Conservation (phyloP, 1,284 basidiomycete genomes). For the Ceratobasidium sp. region DNA sequence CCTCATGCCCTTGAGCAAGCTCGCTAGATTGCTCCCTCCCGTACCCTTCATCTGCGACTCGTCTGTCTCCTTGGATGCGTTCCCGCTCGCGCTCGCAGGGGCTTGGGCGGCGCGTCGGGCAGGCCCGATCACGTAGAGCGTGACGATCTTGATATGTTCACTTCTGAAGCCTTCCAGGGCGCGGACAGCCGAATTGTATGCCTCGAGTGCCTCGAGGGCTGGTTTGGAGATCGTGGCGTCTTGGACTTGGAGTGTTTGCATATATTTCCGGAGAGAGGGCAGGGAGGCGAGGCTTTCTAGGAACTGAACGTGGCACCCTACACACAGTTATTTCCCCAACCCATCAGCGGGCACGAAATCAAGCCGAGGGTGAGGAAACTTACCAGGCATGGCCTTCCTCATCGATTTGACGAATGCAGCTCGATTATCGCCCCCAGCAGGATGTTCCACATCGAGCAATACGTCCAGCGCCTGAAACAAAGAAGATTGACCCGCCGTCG, state of each 20-base stretch:
- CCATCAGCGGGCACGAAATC: neutral
- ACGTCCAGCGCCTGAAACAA: slow-evolving; percentile 35
- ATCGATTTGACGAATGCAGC: slow-evolving; percentile 15
- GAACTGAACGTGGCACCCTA: slow-evolving; percentile 33
- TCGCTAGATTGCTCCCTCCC: slow-evolving; percentile 26
- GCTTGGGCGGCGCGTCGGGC: slow-evolving; percentile 29
- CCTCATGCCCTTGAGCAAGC: slow-evolving; percentile 36
- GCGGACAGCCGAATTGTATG: slow-evolving; percentile 14
- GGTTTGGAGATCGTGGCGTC: slow-evolving; percentile 8
- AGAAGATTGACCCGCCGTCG: slow-evolving; percentile 35
- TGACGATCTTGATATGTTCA: slow-evolving; percentile 37
- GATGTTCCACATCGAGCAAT: slow-evolving; percentile 13
- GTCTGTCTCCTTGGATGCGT: neutral
- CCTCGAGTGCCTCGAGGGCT: neutral
- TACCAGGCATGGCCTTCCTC: slow-evolving; percentile 39
- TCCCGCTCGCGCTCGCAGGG: neutral
- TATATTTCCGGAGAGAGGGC: slow-evolving; percentile 22
- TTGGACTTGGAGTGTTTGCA: slow-evolving; percentile 12
- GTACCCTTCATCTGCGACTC: slow-evolving; percentile 27
- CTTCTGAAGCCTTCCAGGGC: slow-evolving; percentile 24
- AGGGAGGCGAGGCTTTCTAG: slow-evolving; percentile 13
- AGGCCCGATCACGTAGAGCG: slow-evolving; percentile 31
- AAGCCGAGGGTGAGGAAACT: neutral
- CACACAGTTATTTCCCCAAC: neutral
- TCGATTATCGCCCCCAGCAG: slow-evolving; percentile 8